A percentile compares a stretch with the other conserved stretches of the same genome.
phyloP scores from a whole-genome alignment of 306 rosid species.

The Prunus armeniaca region DNA sequence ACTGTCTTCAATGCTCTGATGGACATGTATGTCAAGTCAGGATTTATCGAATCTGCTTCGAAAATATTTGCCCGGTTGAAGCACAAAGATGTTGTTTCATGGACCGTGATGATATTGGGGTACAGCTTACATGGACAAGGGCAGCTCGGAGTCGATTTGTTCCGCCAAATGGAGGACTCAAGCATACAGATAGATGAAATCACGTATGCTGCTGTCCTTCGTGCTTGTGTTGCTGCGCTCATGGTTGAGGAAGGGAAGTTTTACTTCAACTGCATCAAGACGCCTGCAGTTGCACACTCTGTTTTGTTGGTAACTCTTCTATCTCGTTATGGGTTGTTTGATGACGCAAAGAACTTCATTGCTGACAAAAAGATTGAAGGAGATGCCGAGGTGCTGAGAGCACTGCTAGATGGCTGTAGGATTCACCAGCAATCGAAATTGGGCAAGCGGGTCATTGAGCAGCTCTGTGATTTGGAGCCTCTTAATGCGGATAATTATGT shows the following conservation, averaged over 20 bases:
- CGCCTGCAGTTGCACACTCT: slow-evolving; percentile 36
- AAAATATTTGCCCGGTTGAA: slow-evolving; percentile 44
- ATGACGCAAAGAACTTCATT: slow-evolving; percentile 47
- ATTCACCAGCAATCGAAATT: slow-evolving; percentile 33
- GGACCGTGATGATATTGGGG: slow-evolving; percentile 64
- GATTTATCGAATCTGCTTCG: slow-evolving; percentile 44
- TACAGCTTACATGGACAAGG: slow-evolving; percentile 66
- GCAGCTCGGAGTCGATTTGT: slow-evolving; percentile 45
- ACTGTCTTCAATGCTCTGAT: slow-evolving; percentile 56
- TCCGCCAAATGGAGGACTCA: slow-evolving; percentile 36
- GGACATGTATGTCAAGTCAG: slow-evolving; percentile 74
- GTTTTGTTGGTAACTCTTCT: slow-evolving; percentile 56
- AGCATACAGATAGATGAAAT: slow-evolving; percentile 36
- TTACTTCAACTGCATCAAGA: slow-evolving; percentile 44
- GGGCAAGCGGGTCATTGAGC: slow-evolving; percentile 52
- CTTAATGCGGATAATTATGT: slow-evolving; percentile 61
- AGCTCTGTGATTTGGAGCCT: slow-evolving; percentile 63
- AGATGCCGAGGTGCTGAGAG: slow-evolving; percentile 40
- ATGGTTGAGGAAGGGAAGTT: slow-evolving; percentile 54
- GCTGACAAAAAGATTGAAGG: slow-evolving; percentile 36
- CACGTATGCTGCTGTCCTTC: slow-evolving; percentile 53
- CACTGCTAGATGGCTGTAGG: slow-evolving; percentile 64
- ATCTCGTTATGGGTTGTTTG: slow-evolving; percentile 39
- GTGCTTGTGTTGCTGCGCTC: slow-evolving; percentile 54
- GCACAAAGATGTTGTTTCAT: slow-evolving; percentile 51